Percentiles rank a stretch among this genome's conserved stretches.
Conservation (phyloP, 257 asterid species). For the Agastache rugosa region DNA sequence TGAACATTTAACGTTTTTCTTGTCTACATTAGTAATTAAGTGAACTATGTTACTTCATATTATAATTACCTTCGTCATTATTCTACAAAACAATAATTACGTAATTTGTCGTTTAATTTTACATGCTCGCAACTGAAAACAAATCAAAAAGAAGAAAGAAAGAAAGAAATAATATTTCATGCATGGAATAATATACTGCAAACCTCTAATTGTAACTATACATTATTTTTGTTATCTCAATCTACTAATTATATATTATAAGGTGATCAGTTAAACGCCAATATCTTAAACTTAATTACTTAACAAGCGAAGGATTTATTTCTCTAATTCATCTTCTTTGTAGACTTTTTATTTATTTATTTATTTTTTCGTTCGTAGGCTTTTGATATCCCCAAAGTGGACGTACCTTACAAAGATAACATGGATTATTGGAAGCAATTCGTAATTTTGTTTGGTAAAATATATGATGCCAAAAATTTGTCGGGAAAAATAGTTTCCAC, state of each 20-base stretch:
- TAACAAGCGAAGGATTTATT: too few relatives aligned
- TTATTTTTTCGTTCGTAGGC: neutral
- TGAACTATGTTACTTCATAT: neutral
- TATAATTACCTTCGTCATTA: neutral
- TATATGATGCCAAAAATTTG: neutral
- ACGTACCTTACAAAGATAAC: constrained; percentile 10
- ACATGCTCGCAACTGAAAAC: neutral
- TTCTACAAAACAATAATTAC: neutral
- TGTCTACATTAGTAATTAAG: neutral
- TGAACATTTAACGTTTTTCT: neutral
- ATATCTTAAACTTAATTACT: neutral
- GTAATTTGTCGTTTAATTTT: neutral
- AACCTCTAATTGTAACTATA: neutral
- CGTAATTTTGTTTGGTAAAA: neutral
- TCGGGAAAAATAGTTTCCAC: neutral
- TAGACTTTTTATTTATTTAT: too few relatives aligned
- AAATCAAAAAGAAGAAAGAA: neutral
- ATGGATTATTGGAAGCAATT: neutral
- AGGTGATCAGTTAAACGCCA: neutral
- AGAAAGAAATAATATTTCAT: neutral
- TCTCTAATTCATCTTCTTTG: too few relatives aligned
- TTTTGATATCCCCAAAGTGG: constrained; percentile 24
- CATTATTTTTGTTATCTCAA: neutral
- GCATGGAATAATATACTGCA: too few relatives aligned
- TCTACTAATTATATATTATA: neutral